A percentile compares a stretch with the other conserved stretches of the same genome.
Conservation (phyloP, 495 filamentous ascomycete genomes). For the Mycothermus thermophilus region DNA sequence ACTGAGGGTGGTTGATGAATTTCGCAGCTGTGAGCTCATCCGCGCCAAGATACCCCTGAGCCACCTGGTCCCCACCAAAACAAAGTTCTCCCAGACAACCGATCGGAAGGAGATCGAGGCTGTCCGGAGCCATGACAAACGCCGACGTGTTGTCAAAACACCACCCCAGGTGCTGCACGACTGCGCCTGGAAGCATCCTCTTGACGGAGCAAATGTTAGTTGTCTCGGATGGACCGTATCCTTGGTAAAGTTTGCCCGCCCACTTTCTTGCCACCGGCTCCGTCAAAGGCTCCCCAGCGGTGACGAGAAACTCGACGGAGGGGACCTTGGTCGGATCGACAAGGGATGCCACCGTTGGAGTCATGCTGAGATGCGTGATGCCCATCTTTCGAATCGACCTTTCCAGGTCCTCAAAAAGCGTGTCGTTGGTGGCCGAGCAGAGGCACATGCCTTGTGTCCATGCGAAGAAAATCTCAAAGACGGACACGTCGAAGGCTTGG, state of each 20-base stretch:
- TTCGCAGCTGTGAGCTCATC: slow-evolving; percentile 39
- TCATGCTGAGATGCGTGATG: slow-evolving; percentile 65
- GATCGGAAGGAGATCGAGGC: slow-evolving; percentile 37
- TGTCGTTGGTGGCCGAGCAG: slow-evolving; percentile 52
- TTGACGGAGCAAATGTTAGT: slow-evolving; percentile 63
- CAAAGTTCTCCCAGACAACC: slow-evolving; percentile 69
- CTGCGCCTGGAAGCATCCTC: slow-evolving; percentile 37
- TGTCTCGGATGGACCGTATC: slow-evolving; percentile 59
- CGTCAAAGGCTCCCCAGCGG: slow-evolving; percentile 57
- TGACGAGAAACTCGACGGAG: slow-evolving; percentile 50
- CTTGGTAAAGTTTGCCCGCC: slow-evolving; percentile 55
- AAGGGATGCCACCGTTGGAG: slow-evolving; percentile 60
- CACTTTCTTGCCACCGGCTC: slow-evolving; percentile 50
- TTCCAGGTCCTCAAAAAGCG: slow-evolving; percentile 51
- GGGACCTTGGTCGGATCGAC: slow-evolving; percentile 49
- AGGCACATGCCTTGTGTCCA: slow-evolving; percentile 62
- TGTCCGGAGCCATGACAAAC: slow-evolving; percentile 41
- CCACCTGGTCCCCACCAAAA: slow-evolving; percentile 71
- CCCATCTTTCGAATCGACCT: slow-evolving; percentile 38
- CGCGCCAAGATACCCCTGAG: slow-evolving; percentile 53
- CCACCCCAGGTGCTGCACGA: slow-evolving; percentile 43
- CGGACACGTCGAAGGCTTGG: slow-evolving; percentile 62
- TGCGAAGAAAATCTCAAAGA: slow-evolving; percentile 70
- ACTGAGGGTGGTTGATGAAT: slow-evolving; percentile 50
- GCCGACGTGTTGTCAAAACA: slow-evolving; percentile 57